Evolutionary conservation across 2,329 filamentous ascomycete genomes (phyloP).

Genomic region (Colletotrichum orbiculare): DNA sequence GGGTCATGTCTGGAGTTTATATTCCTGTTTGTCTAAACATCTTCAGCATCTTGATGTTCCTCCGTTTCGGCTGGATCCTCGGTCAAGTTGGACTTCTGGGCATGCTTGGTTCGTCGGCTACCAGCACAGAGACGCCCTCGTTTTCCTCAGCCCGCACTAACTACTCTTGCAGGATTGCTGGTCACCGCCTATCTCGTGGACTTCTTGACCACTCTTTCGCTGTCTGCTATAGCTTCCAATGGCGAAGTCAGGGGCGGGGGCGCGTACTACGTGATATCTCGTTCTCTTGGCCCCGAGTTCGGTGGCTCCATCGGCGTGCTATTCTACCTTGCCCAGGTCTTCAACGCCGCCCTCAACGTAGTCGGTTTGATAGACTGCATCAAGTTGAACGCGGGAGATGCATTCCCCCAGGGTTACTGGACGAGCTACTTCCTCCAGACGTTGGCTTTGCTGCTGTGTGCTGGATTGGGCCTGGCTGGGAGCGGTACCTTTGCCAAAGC

Average conservation of each 20-base stretch:
- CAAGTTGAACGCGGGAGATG: constrained; percentile 76
- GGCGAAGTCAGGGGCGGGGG: constrained; percentile 89
- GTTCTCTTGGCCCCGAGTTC: constrained; percentile 87
- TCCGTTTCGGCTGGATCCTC: constrained; percentile 86
- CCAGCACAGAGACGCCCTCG: constrained; percentile 13
- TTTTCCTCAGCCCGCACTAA: constrained; percentile 32
- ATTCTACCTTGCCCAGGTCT: constrained; percentile 89
- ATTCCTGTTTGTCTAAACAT: constrained; percentile 92
- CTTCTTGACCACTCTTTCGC: constrained; percentile 84
- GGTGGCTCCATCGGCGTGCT: constrained; percentile 88
- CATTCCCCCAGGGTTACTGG: constrained; percentile 79
- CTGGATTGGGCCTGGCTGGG: constrained; percentile 80
- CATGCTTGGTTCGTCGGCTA: constrained; percentile 72
- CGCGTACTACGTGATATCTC: constrained; percentile 89
- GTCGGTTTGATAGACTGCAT: constrained; percentile 88
- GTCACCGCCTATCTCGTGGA: constrained; percentile 82
- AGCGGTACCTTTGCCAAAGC: constrained; percentile 84
- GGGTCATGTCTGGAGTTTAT: constrained; percentile 82
- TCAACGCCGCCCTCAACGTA: constrained; percentile 89
- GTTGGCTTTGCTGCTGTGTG: constrained; percentile 76
- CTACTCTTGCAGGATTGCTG: constrained; percentile 69
- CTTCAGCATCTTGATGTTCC: constrained; percentile 90
- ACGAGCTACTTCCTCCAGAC: constrained; percentile 82
- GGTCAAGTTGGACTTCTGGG: constrained; percentile 83
- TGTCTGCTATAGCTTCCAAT: constrained; percentile 91